Conservation (phyloP, 2,329 filamentous ascomycete species). For the Colletotrichum orbiculare region DNA sequence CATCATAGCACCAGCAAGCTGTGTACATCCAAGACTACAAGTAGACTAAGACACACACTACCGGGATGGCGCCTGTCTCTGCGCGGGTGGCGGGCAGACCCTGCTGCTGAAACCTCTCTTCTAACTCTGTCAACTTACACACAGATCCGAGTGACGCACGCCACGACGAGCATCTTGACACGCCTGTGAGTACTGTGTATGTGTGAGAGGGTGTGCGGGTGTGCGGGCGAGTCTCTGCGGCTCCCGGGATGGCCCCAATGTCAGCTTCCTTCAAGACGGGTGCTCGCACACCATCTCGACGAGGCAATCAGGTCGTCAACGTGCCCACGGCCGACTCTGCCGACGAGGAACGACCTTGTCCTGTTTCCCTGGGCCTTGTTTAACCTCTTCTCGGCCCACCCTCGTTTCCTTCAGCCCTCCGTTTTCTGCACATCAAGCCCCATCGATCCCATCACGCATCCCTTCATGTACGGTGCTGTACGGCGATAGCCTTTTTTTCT, state of each 20-base stretch:
- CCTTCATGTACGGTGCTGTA: slow-evolving; percentile 6
- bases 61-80: slow-evolving; percentile 21
- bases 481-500: not conserved
- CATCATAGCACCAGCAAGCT: not conserved
- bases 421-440: not conserved
- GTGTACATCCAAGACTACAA: not conserved
- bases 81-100: slow-evolving; percentile 28
- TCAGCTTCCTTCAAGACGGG: slow-evolving; percentile 10
- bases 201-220: no score
- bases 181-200: not conserved
- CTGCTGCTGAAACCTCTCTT: slow-evolving; percentile 35
- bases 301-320: slow-evolving; percentile 21
- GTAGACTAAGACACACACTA: not conserved
- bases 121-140: slow-evolving; percentile 36
- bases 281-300: slow-evolving; percentile 8
- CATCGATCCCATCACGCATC: slow-evolving; percentile 17
- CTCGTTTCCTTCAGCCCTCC: not conserved
- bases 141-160: slow-evolving; percentile 36
- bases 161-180: slow-evolving; percentile 25
- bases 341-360: slow-evolving; percentile 18
- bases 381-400: slow-evolving; percentile 27
- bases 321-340: slow-evolving; percentile 14
- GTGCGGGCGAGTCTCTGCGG: not conserved
- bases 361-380: slow-evolving; percentile 10
- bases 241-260: slow-evolving; percentile 19